These are phyloP conservation scores for Xerocomus brunneocitrinus DNA, from an alignment of 768 basidiomycete species.

Conservation along the genomic window DNA sequence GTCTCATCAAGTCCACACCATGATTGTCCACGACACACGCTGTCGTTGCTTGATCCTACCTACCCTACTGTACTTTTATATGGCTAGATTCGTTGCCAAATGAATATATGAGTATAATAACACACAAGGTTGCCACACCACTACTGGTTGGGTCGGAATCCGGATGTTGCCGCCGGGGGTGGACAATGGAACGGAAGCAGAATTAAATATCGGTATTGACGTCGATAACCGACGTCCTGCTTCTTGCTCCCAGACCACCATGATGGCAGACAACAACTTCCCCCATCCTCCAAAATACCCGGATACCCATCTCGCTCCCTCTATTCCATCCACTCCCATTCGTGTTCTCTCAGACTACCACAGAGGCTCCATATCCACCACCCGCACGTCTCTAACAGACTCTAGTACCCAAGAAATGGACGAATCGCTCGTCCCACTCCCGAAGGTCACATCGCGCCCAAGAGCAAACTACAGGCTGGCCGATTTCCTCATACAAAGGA, in stretches of 20 bases:
- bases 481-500: conserved; percentile 79
- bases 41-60: background rate
- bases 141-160: conserved; percentile 1
- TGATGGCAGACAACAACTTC: conserved; percentile 16
- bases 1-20: background rate
- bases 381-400: conserved; percentile 56
- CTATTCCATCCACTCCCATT: conserved; percentile 11
- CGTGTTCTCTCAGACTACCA: conserved; percentile 45
- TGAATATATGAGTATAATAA: conserved; percentile 16
- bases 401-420: conserved; percentile 41
- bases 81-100: background rate
- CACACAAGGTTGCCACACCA: conserved; percentile 8
- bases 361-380: conserved; percentile 62
- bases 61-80: conserved; percentile 14
- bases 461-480: conserved; percentile 66
- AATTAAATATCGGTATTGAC: conserved; percentile 6
- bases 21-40: conserved; percentile 5
- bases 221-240: conserved; percentile 8
- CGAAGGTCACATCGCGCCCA: conserved; percentile 40
- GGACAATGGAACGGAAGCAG: conserved; percentile 18
- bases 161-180: conserved; percentile 17
- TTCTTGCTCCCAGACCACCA: conserved; percentile 12
- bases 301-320: background rate
- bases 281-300: conserved; percentile 4
- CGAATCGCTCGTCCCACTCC: conserved; percentile 30